Conservation (phyloP, 2,329 filamentous ascomycete genomes). For the Thielaviopsis punctulata region DNA sequence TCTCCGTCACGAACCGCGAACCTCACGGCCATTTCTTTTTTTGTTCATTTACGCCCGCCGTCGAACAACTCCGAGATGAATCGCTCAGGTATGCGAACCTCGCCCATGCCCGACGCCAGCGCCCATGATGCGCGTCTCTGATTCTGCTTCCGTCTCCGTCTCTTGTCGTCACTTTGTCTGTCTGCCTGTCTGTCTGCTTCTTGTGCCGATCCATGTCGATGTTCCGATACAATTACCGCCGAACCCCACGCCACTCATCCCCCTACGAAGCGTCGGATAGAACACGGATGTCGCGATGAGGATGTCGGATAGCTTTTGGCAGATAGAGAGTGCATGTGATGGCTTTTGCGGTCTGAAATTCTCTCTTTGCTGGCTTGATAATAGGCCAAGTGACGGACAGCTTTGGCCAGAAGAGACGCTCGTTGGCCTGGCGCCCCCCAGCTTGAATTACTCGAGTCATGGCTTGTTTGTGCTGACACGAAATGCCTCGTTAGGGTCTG, state of each 20-base stretch:
- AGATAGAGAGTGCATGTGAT: no score
- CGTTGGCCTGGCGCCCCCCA: no score
- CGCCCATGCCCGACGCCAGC: conserved; percentile 12
- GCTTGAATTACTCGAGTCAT: not conserved
- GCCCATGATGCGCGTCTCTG: conserved; percentile 13
- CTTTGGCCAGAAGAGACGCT: no score
- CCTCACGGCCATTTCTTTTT: no score
- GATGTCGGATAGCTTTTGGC: no score
- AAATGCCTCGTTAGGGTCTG: conserved; percentile 27
- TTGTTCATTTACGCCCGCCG: not conserved
- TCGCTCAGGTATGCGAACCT: conserved; percentile 7
- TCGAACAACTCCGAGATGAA: conserved; percentile 2
- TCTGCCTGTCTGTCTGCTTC: not conserved
- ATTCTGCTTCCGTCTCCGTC: no score
- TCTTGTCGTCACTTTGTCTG: not conserved
- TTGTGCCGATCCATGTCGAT: not conserved
- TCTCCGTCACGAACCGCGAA: not conserved
- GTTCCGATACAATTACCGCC: not conserved
- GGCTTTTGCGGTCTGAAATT: no score
- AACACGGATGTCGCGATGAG: no score
- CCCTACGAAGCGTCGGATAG: not conserved
- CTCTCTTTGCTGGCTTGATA: no score
- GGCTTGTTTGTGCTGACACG: not conserved
- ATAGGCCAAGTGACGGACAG: no score
- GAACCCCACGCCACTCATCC: no score